Evolutionary conservation across 2,329 filamentous ascomycete species (phyloP), one percentile per base, ranked within the genome.

Genomic region (Monilinia vaccinii-corymbosi): DNA sequence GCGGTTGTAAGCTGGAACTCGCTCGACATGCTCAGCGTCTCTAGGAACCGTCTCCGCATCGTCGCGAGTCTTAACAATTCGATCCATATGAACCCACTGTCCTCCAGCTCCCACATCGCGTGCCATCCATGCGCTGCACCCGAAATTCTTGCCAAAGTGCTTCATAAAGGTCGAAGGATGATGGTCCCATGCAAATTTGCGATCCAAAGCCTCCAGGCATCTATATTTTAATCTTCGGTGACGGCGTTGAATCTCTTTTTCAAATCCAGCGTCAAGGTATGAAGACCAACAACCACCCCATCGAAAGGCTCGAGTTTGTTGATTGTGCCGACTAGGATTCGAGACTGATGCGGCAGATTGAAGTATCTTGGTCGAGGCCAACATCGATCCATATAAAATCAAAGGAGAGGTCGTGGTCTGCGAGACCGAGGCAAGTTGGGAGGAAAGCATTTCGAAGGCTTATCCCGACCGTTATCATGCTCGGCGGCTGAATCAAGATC

Each of bases 291-390:
- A 51, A 21, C 75, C 65, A 56, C 74, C 76, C 61, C 82, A 76
- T 61, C 79, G 77, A 62, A 82, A 80, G 40, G 67, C 68, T 40
- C 82, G 77, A 38, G 66, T 71, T 63, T 80, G 79, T 47, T 74
- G 71, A 21, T 65, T 69, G 51, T 58, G 47, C 45, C 67, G 61
- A 51, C 48, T 42, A 53, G 59, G 60, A 32, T 60, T 64, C 23
- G 56, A 36, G n/a, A 62, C 44, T 25, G 52, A 49, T 10, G 50
- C 32, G 14, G 58, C 42, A 21, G 60, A 60, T 45, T 61, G 60
- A 38, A 68, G 56, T 18, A 66, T 46, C 16, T 38, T 40, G 25
- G 60, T 50, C 8, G 65, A 62, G 38, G 62, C 42, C 18, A 59
- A 53, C 28, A 61, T 42, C 10, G 62, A 58, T 25, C 38, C 60